Evolutionary conservation across 805 yeast species (phyloP), one percentile per base, ranked within the genome.

Genomic region (Kluyveromyces nonfermentans): DNA sequence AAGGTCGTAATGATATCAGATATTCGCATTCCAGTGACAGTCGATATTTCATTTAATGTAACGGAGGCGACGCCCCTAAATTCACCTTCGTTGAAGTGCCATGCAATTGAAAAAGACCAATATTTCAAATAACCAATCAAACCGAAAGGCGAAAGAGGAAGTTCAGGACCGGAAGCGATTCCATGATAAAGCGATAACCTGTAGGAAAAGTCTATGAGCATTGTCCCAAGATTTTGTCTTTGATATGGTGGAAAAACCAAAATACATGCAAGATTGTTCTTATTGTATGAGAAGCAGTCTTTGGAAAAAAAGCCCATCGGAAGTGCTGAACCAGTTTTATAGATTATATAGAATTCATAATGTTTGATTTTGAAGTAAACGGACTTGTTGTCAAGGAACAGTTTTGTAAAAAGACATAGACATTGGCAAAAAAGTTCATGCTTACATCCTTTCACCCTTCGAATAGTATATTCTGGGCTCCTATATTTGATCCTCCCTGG

Each of bases 221-320:
- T 67, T 5, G 86, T 78, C 0, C 97, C 98, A 20, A 89, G 60
- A 7, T 78, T 81, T 34, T 74, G 72, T 46, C 86, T 70, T 60
- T 90, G 97, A 59, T 78, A 93, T 2, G 96, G 96, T 1, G 98
- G 98, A 48, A 93, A 85, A 3, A 87, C 78, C 50, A 93, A 71
- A 10, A 93, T 84, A 57, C 97, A 93, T 0, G 97, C 96, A 33
- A 93, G 67, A 57, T 90, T 93, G 60, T 89, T 85, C 41, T 77
- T 73, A 42, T 85, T 90, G 62, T 74, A 72, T 0, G 96, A 80
- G 0, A 83, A 67, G 36, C 82, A 66, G 56, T 93, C 98, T 53
- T 85, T 85, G 12, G 97, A 88, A 56, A 87, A 93, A 58, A 87
- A 93, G 1, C 97, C 98, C 82, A 89, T 80, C 1, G 90, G 89